A percentile compares a stretch with the other conserved stretches of the same genome.
Conservation (phyloP, 768 basidiomycete genomes). For the Amanita pseudoporphyria region DNA sequence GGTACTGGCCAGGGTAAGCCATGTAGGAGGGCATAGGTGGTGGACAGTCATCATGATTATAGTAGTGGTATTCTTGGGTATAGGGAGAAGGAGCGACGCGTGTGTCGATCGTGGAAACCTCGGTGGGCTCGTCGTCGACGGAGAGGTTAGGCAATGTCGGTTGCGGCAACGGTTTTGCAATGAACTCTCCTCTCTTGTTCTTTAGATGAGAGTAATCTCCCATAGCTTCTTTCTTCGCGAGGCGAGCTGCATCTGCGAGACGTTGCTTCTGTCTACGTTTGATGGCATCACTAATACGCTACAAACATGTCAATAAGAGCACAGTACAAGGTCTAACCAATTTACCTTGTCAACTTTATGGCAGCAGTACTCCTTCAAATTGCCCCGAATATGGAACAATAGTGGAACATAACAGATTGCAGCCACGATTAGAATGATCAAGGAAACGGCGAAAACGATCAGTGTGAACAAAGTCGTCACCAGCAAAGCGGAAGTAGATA, state of each 20-base stretch:
- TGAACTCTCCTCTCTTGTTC: slow-evolving; percentile 84
- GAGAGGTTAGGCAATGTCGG: slow-evolving; percentile 90
- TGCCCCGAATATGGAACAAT: slow-evolving; percentile 91
- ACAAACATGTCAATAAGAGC: slow-evolving; percentile 3
- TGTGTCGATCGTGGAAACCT: slow-evolving; percentile 47
- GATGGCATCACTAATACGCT: slow-evolving; percentile 92
- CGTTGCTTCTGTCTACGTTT: slow-evolving; percentile 87
- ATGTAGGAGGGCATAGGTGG: slow-evolving; percentile 74
- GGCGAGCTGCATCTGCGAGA: slow-evolving; percentile 64
- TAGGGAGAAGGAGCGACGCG: slow-evolving; percentile 42
- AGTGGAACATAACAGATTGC: slow-evolving; percentile 90
- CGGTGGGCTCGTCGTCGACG: slow-evolving; percentile 67
- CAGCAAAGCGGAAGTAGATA: slow-evolving; percentile 76
- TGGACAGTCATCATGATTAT: slow-evolving; percentile 48
- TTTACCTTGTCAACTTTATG: slow-evolving; percentile 96
- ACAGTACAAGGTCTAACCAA: neutral
- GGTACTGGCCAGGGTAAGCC: slow-evolving; percentile 50
- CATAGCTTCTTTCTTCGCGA: slow-evolving; percentile 85
- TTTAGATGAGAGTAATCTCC: slow-evolving; percentile 88
- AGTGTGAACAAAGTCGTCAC: slow-evolving; percentile 89
- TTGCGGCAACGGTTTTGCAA: slow-evolving; percentile 77
- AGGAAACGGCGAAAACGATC: slow-evolving; percentile 75
- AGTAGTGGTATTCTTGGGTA: slow-evolving; percentile 47
- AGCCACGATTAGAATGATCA: slow-evolving; percentile 74
- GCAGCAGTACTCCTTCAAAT: slow-evolving; percentile 98